Evolutionary conservation across 176 grass and related monocot species (phyloP).

Genomic region (Hsuehochloa calcarea): DNA sequence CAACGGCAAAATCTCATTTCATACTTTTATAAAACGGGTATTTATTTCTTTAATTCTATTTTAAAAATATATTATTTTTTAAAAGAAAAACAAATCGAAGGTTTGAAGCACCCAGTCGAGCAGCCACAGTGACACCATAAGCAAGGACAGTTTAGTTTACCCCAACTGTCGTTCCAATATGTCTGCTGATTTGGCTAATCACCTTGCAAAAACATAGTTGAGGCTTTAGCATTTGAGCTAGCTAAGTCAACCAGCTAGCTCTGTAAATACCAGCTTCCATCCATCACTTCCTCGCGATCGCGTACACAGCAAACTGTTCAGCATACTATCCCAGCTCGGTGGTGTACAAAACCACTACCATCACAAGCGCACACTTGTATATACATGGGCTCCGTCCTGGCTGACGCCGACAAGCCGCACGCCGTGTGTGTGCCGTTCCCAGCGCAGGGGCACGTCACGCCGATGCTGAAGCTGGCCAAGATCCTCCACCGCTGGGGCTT

Average conservation of each 20-base stretch:
- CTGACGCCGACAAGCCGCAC: conserved; percentile 40
- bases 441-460: conserved; percentile 56
- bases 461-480: conserved; percentile 68
- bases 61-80: too few relatives aligned
- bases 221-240: not conserved
- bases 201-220: not conserved
- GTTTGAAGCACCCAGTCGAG: not conserved
- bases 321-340: not conserved
- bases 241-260: not conserved
- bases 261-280: conserved; percentile 13
- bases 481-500: conserved; percentile 59
- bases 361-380: not conserved
- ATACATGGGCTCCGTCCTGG: conserved; percentile 26
- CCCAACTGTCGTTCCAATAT: not conserved
- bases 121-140: not conserved
- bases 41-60: too few relatives aligned
- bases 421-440: conserved; percentile 51
- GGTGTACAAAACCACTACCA: not conserved
- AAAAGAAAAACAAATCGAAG: not conserved
- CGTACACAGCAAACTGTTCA: not conserved
- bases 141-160: not conserved
- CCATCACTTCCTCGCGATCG: not conserved
- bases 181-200: not conserved
- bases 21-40: too few relatives aligned
- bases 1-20: too few relatives aligned